Evolutionary conservation across 768 basidiomycete genomes (phyloP).

Genomic region (Pseudohyphozyma bogoriensis): DNA sequence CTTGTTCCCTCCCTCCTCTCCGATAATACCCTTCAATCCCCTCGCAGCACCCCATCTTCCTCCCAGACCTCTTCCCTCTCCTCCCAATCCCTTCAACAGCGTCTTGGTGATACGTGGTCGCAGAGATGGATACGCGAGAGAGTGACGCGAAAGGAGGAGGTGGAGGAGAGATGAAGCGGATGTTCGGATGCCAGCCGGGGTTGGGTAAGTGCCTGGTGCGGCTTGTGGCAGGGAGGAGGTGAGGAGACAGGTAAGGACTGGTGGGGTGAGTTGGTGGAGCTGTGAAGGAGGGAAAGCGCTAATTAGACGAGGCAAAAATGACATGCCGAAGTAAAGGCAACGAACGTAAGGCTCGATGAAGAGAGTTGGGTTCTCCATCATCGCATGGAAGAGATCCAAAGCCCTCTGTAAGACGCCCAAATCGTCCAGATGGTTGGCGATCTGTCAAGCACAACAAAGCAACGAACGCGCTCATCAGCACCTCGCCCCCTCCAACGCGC

Average conservation of each 20-base stretch:
- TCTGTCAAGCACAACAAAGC: conserved; percentile 37
- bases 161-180: conserved; percentile 75
- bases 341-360: conserved; percentile 91
- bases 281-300: conserved; percentile 35
- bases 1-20: conserved; percentile 14
- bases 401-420: conserved; percentile 66
- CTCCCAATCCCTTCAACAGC: conserved; percentile 69
- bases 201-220: conserved; percentile 37
- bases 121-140: conserved; percentile 78
- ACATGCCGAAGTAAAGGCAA: neutral
- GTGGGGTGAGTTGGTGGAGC: conserved; percentile 92
- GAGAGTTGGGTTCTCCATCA: conserved; percentile 73
- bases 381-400: conserved; percentile 70
- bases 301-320: neutral
- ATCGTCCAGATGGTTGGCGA: conserved; percentile 47
- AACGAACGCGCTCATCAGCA: neutral
- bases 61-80: conserved; percentile 43
- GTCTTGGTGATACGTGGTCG: conserved; percentile 89
- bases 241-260: conserved; percentile 80
- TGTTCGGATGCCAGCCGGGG: conserved; percentile 49
- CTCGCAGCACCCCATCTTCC: conserved; percentile 84
- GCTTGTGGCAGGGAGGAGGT: conserved; percentile 70
- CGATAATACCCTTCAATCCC: conserved; percentile 45
- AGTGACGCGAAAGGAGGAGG: conserved; percentile 66
- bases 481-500: neutral